A percentile compares a stretch with the other conserved stretches of the same genome.
phyloP scores from a whole-genome alignment of 1,139 yeast species.

The Diutina catenulata region DNA sequence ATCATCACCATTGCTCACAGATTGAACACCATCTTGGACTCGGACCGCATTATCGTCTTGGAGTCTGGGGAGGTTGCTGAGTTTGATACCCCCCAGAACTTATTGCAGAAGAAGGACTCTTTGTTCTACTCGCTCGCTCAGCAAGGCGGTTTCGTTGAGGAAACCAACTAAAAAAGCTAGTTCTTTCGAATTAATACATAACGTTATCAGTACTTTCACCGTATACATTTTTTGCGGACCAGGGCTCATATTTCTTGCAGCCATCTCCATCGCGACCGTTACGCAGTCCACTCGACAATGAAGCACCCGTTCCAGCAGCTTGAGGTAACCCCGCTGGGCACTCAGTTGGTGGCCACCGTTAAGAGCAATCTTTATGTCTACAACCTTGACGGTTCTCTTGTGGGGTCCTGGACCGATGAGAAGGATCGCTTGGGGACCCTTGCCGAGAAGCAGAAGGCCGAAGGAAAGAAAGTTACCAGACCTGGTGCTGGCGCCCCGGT shows the following conservation, averaged over 20 bases:
- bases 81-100: constrained; percentile 65
- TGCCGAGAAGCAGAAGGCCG: constrained; percentile 6
- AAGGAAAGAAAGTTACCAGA: constrained; percentile 29
- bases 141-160: constrained; percentile 45
- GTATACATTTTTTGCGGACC: too few species aligned
- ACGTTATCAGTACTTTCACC: too few species aligned
- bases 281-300: too few species aligned
- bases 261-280: too few species aligned
- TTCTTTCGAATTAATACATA: too few species aligned
- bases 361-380: constrained; percentile 47
- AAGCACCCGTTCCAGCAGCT: constrained; percentile 62
- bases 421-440: constrained; percentile 30
- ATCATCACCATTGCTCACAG: constrained; percentile 94
- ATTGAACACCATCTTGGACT: constrained; percentile 83
- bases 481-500: constrained; percentile 64
- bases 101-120: constrained; percentile 57
- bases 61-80: constrained; percentile 81
- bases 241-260: too few species aligned
- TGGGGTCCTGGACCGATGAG: constrained; percentile 51
- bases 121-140: constrained; percentile 68
- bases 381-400: constrained; percentile 19
- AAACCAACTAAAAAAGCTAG: constrained; percentile 7
- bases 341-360: constrained; percentile 40
- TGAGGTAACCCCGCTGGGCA: constrained; percentile 28
- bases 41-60: constrained; percentile 78